Evolutionary conservation across 1,284 basidiomycete genomes (phyloP).

Genomic region (Cronartium quercuum): DNA sequence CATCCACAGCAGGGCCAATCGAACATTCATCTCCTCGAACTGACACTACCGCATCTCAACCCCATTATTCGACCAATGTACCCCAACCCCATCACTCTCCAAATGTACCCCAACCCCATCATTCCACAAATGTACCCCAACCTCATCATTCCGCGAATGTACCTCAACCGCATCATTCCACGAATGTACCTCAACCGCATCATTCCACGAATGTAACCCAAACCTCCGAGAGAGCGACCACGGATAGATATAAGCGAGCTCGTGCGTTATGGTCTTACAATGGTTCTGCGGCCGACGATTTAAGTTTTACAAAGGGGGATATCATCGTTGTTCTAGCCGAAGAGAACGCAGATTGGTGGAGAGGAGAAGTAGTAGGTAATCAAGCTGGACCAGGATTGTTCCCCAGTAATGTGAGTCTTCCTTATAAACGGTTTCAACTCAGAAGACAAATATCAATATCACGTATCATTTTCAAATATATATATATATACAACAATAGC

Average conservation of each 20-base stretch:
- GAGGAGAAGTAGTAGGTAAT: conserved; percentile 14
- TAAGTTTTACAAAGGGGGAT: conserved; percentile 29
- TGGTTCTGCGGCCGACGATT: conserved; percentile 21
- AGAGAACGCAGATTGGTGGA: conserved; percentile 36
- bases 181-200: not conserved
- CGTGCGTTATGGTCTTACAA: conserved; percentile 22
- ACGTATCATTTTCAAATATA: not conserved
- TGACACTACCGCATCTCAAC: too few relatives aligned
- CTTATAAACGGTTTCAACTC: not conserved
- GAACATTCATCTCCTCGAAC: too few relatives aligned
- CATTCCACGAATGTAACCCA: too few relatives aligned
- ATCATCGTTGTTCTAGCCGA: conserved; percentile 26
- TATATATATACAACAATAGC: not conserved
- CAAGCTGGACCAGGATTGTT: conserved; percentile 9
- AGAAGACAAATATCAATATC: not conserved
- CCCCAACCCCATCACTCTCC: not conserved
- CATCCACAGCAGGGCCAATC: too few relatives aligned
- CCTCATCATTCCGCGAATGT: not conserved
- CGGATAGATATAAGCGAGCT: conserved; percentile 3
- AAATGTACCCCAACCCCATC: not conserved
- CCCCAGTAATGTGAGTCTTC: conserved; percentile 25
- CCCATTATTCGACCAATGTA: not conserved
- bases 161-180: not conserved
- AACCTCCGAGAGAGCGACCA: too few relatives aligned
- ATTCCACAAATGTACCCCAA: not conserved